Evolutionary conservation across 106 monocot genomes (phyloP), one percentile per base, ranked within the genome.

Genomic region (Agapanthus africanus): DNA sequence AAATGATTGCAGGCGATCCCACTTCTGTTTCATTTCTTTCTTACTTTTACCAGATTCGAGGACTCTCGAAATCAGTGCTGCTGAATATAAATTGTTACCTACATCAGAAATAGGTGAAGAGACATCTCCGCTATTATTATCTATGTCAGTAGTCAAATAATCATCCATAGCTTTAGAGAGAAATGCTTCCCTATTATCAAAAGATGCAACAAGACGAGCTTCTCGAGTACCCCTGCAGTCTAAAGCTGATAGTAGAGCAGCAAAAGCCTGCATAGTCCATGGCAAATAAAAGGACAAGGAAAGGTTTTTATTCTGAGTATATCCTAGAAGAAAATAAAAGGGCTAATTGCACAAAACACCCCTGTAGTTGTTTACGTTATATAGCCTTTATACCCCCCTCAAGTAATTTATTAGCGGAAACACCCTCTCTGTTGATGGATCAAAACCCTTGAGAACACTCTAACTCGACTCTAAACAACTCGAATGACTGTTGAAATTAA

Each of bases 61-160:
- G 68, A 47, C 36, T 54, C 79, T 66, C 7, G 68, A 68, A 61
- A 70, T 69, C 14, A 77, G 69, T 19, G 63, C 19, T 40, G 35
- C 36, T 3, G 32, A 54, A 28, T 54, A 35, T 50, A 65, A 19
- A 71, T 72, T 71, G 69, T 94, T 95, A 63, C 91, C 91, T 32
- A 95, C 70, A 71, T 95, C 91, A 52, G 95, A 95, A 52, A 88
- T 76, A 40, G 88, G 91, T 30, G 91, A 88, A 63, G 84, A 88
- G 41, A 85, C 85, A 79, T 80, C 74, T 69, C 84, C 90, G 70
- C 79, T 83, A 63, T 42, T 73, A 28, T 65, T 66, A 67, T 78
- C 76, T 31, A 67, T 30, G 30, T 81, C 81, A 64, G 23, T 30
- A 16, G 67, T 39, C 37, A 71, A 39, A 71, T 49, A 60, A 28